Percentiles rank a stretch among this genome's conserved stretches.
Conservation (phyloP, 2,329 filamentous ascomycete species). For the Paracoccidioides lutzii region DNA sequence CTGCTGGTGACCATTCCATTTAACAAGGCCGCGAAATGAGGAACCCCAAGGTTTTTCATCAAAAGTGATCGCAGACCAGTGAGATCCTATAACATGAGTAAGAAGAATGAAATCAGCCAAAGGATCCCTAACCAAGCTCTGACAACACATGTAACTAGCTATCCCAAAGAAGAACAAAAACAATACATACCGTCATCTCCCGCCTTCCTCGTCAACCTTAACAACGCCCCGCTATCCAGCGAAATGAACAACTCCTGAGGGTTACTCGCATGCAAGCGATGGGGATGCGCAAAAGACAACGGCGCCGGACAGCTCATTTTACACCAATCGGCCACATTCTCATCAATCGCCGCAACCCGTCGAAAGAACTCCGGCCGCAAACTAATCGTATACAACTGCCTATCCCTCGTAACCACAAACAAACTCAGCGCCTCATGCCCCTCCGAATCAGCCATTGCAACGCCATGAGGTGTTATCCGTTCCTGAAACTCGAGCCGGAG, state of each 20-base stretch:
- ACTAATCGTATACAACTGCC: slow-evolving; percentile 71
- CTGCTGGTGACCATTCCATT: slow-evolving; percentile 31
- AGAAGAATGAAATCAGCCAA: slow-evolving; percentile 8
- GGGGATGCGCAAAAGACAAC: slow-evolving; percentile 64
- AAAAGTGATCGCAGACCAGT: slow-evolving; percentile 35
- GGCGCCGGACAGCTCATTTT: slow-evolving; percentile 61
- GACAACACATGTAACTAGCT: not conserved
- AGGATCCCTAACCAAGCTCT: not conserved
- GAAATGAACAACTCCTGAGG: slow-evolving; percentile 66
- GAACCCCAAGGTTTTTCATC: slow-evolving; percentile 37
- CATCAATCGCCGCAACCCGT: slow-evolving; percentile 54
- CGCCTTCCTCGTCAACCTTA: slow-evolving; percentile 55
- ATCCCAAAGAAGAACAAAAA: not conserved
- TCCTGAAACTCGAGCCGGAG: slow-evolving; percentile 66
- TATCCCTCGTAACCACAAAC: slow-evolving; percentile 67
- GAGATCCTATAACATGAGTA: slow-evolving; percentile 19
- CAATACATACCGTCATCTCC: slow-evolving; percentile 36
- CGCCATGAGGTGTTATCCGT: slow-evolving; percentile 59
- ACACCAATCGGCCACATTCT: slow-evolving; percentile 62
- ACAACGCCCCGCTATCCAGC: slow-evolving; percentile 33
- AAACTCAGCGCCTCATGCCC: slow-evolving; percentile 66
- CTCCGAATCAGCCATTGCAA: slow-evolving; percentile 68
- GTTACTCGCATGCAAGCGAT: slow-evolving; percentile 63
- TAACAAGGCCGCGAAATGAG: slow-evolving; percentile 36
- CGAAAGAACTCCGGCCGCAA: slow-evolving; percentile 72